Percentiles rank a stretch among this genome's conserved stretches.
Evolutionary conservation across 106 monocot species (phyloP).

Genomic region (Dioscorea zingiberensis): DNA sequence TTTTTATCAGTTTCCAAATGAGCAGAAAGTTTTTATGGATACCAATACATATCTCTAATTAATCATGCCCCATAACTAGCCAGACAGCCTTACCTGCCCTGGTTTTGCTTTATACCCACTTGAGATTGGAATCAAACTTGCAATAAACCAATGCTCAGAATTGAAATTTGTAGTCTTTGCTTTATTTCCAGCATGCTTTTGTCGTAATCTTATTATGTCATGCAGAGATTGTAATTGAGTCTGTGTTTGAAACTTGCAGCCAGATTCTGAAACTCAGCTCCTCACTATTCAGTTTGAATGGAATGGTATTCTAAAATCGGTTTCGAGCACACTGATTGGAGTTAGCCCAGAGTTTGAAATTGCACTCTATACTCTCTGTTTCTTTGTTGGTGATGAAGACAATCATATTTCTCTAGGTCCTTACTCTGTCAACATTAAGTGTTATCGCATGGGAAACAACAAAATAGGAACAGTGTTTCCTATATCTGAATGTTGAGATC

Average conservation of each 20-base stretch:
- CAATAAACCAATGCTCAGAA: neutral
- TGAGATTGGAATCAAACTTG: neutral
- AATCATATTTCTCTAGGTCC: slow-evolving; percentile 77
- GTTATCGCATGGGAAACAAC: slow-evolving; percentile 60
- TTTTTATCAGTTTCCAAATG: no score
- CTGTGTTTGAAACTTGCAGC: slow-evolving; percentile 42
- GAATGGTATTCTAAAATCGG: slow-evolving; percentile 84
- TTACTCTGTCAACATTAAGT: slow-evolving; percentile 87
- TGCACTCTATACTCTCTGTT: slow-evolving; percentile 88
- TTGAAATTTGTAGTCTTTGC: neutral
- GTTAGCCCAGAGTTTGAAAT: slow-evolving; percentile 97
- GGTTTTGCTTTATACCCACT: no score
- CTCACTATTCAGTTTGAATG: slow-evolving; percentile 97
- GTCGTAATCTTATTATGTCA: no score
- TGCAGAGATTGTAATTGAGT: no score
- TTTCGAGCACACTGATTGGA: slow-evolving; percentile 83
- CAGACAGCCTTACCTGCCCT: neutral
- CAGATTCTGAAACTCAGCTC: slow-evolving; percentile 86
- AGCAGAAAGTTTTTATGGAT: no score
- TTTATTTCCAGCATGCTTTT: neutral
- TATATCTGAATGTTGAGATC: slow-evolving; percentile 32
- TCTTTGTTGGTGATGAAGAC: slow-evolving; percentile 72
- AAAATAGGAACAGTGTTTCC: slow-evolving; percentile 85
- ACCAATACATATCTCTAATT: no score
- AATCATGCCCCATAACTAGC: neutral